A percentile compares a stretch with the other conserved stretches of the same genome.
phyloP scores from a whole-genome alignment of 345 rosid species.

The Carallia pectinifolia region DNA sequence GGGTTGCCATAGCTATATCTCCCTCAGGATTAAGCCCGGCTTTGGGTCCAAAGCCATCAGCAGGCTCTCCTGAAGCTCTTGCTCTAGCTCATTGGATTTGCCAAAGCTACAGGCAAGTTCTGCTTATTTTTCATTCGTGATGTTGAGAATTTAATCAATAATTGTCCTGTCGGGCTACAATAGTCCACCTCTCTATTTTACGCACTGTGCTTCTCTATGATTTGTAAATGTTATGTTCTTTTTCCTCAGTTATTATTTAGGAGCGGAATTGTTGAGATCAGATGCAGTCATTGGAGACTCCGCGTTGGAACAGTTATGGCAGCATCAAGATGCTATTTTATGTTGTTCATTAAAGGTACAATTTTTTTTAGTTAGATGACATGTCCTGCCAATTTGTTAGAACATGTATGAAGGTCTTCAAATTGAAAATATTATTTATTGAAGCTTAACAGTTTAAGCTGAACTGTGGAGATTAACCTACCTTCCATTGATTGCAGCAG shows the following conservation, averaged over 20 bases:
- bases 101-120: constrained; percentile 72
- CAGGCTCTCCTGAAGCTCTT: constrained; percentile 95
- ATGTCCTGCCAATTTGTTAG: neutral
- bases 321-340: constrained; percentile 85
- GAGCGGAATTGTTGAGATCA: constrained; percentile 62
- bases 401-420: neutral
- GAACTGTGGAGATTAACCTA: neutral
- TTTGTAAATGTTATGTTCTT: constrained; percentile 15
- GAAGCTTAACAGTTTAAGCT: neutral
- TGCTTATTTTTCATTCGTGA: neutral
- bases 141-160: neutral
- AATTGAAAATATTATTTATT: neutral
- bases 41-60: constrained; percentile 63
- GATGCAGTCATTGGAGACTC: constrained; percentile 61
- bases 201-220: too few species aligned
- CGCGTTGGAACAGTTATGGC: constrained; percentile 74
- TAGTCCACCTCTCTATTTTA: too few species aligned
- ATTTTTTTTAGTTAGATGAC: neutral
- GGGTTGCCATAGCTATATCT: constrained; percentile 92
- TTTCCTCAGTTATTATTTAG: constrained; percentile 57
- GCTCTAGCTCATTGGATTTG: constrained; percentile 89
- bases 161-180: neutral
- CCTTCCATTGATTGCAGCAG: constrained; percentile 39
- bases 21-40: constrained; percentile 73
- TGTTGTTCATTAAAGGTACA: constrained; percentile 88